A percentile compares a stretch with the other conserved stretches of the same genome.
phyloP scores from a whole-genome alignment of 306 rosid genomes.

The Prunus padus region DNA sequence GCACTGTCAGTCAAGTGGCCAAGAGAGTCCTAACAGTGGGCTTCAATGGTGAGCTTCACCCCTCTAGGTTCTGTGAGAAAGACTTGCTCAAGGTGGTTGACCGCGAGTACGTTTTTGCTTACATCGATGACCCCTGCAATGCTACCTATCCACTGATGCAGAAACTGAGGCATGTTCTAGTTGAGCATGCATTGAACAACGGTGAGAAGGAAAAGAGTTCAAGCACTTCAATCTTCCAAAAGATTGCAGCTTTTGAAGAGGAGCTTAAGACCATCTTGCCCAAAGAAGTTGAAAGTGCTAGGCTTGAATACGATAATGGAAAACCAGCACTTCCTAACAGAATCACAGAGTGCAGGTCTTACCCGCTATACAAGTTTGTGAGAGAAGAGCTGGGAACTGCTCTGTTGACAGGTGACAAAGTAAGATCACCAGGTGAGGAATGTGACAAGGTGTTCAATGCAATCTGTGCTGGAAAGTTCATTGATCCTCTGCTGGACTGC shows the following conservation, averaged over 20 bases:
- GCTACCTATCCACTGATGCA: constrained; percentile 78
- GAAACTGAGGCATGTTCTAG: constrained; percentile 69
- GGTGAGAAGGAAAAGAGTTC: constrained; percentile 56
- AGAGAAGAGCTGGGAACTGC: constrained; percentile 66
- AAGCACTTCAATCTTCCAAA: constrained; percentile 67
- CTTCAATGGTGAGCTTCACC: constrained; percentile 75
- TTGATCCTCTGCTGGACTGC: constrained; percentile 75
- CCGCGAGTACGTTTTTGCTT: constrained; percentile 61
- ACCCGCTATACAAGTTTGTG: constrained; percentile 71
- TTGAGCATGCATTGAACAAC: constrained; percentile 72
- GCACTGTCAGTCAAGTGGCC: constrained; percentile 60
- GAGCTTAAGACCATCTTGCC: constrained; percentile 67
- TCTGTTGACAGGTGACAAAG: constrained; percentile 76
- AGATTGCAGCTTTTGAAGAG: constrained; percentile 72
- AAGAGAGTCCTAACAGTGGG: constrained; percentile 60
- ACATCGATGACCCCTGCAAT: constrained; percentile 75
- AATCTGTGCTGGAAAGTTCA: constrained; percentile 60
- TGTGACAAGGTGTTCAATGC: constrained; percentile 79
- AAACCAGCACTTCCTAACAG: constrained; percentile 49
- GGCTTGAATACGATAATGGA: constrained; percentile 62
- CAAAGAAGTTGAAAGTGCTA: constrained; percentile 61
- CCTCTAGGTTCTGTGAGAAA: constrained; percentile 74
- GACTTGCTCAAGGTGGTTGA: constrained; percentile 75
- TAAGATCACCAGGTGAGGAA: constrained; percentile 81
- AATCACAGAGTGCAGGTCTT: constrained; percentile 78